Base-by-base conservation (phyloP, 768 basidiomycete species). In the Termitomyces sp. region DNA sequence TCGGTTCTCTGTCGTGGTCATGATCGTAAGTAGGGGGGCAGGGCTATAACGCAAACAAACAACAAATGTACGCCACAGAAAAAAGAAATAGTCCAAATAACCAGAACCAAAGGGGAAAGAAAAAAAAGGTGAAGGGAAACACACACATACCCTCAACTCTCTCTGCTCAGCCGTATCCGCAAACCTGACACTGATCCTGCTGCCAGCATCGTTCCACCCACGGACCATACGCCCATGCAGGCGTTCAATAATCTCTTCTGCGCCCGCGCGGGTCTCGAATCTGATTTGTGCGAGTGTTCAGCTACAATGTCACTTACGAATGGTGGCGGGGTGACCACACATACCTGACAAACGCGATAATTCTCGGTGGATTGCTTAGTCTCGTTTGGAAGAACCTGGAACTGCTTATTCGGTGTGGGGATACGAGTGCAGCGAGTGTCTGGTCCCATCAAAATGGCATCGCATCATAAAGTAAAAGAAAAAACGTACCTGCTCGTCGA, bases 291-390 rank as follows among this genome's bases (percentile, higher is more conserved):
- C n/a, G n/a, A n/a, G n/a, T n/a, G n/a, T n/a, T n/a, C n/a, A n/a
- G n/a, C n/a, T n/a, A n/a, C n/a, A n/a, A n/a, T n/a, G n/a, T n/a
- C n/a, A n/a, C n/a, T n/a, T n/a, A n/a, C n/a, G n/a, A n/a, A n/a
- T n/a, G n/a, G n/a, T n/a, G n/a, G n/a, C n/a, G n/a, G n/a, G n/a
- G n/a, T n/a, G n/a, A n/a, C n/a, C n/a, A n/a, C n/a, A n/a, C n/a
- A 21, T 60, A 88, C 89, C 90, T 78, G 41, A 91, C 88, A 63
- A 91, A 91, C 0, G 88, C 89, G 54, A 91, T 91, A 59, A 90
- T 88, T 56, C 88, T 75, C 19, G 88, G 87, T 1, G 89, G 89
- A 55, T 83, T 81, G 58, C 86, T 89, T 23, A 91, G 68, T 60
- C 86, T 79, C 10, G 89, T 91, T 68, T 87, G 87, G 68, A 92